Base-by-base conservation (phyloP, 2,329 filamentous ascomycete species). In the Pleurostoma richardsiae region DNA sequence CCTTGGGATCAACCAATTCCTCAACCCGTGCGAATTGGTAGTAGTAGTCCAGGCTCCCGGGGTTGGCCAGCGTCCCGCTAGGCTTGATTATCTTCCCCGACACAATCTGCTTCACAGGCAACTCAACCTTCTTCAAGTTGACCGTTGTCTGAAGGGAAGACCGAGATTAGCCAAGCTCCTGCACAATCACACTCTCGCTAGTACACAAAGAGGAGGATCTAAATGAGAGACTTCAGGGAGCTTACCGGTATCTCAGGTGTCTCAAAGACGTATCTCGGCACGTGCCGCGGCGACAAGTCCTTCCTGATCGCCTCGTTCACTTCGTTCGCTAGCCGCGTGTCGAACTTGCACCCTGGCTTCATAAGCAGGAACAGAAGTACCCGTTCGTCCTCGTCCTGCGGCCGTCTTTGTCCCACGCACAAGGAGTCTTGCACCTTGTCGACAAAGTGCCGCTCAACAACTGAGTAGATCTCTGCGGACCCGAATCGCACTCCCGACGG, bases 91-190 rank as follows among this genome's bases (percentile, higher is more conserved):
- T 79, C 55, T 83, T 81, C 0, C 88, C 88, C 0, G 80, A 89
- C 1, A 94, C 83, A 52, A 94, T 94, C 59, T 88, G 85, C 68
- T 94, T 94, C 30, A 94, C 85, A 0, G 88, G 88, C 44, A 94
- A 57, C 62, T 94, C 88, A 4, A 94, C 88, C 64, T 94, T 94
- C 63, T 94, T 94, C 43, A 88, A 66, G 60, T 92, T 94, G 52
- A 94, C 82, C 0, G 88, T 94, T 0, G 83, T 87, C 82, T 90
- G 29, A 11, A 26, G 19, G 40, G 27, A 31, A 7, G 10, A 26
- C 42, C 4, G 28, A 4, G 11, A 26, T 44, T 36, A 47, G 41
- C 29, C 27, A 40, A 19, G 8, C 30, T 10, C 2, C 5, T n/a
- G 19, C 19, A 19, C 19, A 19, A 19, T 19, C 8, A 29, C 26